phyloP scores from a whole-genome alignment of 139 green algal species.

The Chlorella sp. region DNA sequence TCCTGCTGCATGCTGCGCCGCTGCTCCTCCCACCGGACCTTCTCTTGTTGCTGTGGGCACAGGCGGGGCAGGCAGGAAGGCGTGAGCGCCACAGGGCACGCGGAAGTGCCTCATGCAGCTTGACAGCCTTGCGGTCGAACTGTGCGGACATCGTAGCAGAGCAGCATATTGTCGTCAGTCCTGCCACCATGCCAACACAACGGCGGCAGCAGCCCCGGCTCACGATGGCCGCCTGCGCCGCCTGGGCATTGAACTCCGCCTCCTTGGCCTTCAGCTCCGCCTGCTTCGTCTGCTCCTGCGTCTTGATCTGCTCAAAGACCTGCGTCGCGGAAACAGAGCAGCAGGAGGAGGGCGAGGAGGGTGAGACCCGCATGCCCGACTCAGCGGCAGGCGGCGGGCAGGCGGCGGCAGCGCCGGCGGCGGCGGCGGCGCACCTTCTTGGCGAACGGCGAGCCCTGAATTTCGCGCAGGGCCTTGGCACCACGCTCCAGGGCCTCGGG shows the following conservation, averaged over 20 bases:
- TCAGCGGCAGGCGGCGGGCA: background rate
- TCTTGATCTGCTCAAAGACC: constrained; percentile 89
- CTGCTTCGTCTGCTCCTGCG: constrained; percentile 95
- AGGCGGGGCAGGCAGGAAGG: background rate
- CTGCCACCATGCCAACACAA: no score
- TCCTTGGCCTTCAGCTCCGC: constrained; percentile 82
- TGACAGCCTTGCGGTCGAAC: no score
- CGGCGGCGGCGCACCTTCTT: constrained; percentile 80
- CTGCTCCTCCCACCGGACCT: constrained; percentile 91
- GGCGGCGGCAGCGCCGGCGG: constrained; percentile 15
- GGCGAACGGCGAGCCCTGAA: constrained; percentile 91
- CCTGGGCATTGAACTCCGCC: constrained; percentile 75
- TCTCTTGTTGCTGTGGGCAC: constrained; percentile 81
- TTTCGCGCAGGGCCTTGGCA: constrained; percentile 96
- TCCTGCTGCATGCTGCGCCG: constrained; percentile 85
- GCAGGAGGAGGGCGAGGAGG: background rate
- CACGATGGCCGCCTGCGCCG: constrained; percentile 52
- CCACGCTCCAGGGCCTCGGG: constrained; percentile 96
- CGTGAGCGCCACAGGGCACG: no score
- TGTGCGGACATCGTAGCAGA: no score
- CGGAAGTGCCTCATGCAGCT: no score
- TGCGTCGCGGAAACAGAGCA: constrained; percentile 42
- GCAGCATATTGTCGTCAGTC: no score
- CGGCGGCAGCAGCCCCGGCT: background rate
- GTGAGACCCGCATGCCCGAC: no score